phyloP scores from a whole-genome alignment of 73 alveolate species.

The Breviolum minutum region DNA sequence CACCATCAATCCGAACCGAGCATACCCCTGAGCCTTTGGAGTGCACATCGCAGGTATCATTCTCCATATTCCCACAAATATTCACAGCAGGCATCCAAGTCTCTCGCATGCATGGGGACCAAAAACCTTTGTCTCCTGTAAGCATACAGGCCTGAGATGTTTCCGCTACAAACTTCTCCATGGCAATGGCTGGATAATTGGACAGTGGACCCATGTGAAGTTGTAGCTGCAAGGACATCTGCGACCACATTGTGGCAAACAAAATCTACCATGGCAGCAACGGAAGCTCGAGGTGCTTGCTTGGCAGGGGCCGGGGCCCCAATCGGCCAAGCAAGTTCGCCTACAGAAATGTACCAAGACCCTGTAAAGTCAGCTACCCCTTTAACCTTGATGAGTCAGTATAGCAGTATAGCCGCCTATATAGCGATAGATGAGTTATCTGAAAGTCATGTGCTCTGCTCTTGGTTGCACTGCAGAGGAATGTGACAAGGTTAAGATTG shows the following conservation, averaged over 20 bases:
- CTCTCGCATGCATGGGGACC: slow-evolving; percentile 47
- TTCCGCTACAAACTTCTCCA: slow-evolving; percentile 5
- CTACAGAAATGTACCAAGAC: too few species aligned
- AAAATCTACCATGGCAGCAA: not conserved
- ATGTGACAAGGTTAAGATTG: too few species aligned
- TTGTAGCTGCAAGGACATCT: slow-evolving; percentile 17
- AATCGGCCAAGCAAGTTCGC: too few species aligned
- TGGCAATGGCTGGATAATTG: not conserved
- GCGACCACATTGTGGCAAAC: not conserved
- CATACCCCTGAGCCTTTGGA: slow-evolving; percentile 29
- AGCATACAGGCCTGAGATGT: not conserved
- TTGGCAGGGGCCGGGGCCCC: too few species aligned
- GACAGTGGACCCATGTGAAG: not conserved
- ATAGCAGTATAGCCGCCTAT: too few species aligned
- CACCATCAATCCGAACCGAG: not conserved
- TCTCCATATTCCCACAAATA: not conserved
- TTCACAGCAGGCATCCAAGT: slow-evolving; percentile 6
- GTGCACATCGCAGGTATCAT: not conserved
- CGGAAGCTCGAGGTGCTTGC: not conserved
- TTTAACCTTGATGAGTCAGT: too few species aligned
- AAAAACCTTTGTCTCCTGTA: not conserved
- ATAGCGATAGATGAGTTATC: not conserved
- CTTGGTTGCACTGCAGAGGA: too few species aligned
- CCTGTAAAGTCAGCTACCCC: too few species aligned
- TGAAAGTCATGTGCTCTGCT: not conserved